Percentiles rank a stretch among this genome's conserved stretches.
phyloP scores from a whole-genome alignment of 768 basidiomycete genomes.

The Podaxis carcinomalis region DNA sequence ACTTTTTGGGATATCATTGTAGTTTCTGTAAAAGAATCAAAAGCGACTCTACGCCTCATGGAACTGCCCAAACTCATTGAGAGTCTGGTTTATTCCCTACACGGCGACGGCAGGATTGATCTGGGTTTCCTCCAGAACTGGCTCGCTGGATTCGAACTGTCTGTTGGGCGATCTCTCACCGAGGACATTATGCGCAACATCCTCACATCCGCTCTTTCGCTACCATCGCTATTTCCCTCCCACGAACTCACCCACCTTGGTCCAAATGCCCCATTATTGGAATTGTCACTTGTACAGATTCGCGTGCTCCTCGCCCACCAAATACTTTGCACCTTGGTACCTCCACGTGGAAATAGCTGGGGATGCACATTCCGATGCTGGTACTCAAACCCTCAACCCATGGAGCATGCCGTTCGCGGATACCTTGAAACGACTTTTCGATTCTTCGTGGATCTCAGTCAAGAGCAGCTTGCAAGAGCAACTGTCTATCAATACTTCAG shows the following conservation, averaged over 20 bases:
- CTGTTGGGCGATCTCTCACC: neutral
- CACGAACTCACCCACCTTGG: constrained; percentile 20
- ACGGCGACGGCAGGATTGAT: constrained; percentile 23
- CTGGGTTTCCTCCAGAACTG: constrained; percentile 16
- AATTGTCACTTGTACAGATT: constrained; percentile 19
- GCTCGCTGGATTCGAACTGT: constrained; percentile 14
- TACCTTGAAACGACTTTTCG: constrained; percentile 27
- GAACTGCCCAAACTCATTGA: constrained; percentile 24
- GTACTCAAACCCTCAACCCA: constrained; percentile 25
- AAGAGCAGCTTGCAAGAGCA: neutral
- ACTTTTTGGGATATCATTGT: constrained; percentile 24
- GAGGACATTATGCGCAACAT: constrained; percentile 18
- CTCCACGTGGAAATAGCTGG: constrained; percentile 24
- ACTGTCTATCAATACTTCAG: neutral
- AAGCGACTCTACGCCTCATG: constrained; percentile 13
- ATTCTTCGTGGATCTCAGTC: constrained; percentile 17
- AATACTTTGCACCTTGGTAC: constrained; percentile 24
- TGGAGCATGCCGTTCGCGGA: constrained; percentile 23
- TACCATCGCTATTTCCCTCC: constrained; percentile 23
- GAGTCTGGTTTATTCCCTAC: constrained; percentile 28
- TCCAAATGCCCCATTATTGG: constrained; percentile 12
- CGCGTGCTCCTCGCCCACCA: constrained; percentile 27
- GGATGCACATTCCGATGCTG: constrained; percentile 28
- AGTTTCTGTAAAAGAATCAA: constrained; percentile 17
- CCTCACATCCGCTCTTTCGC: constrained; percentile 21